Base-by-base conservation (phyloP, 352 stramenopile genomes). In the Globisporangium spiculum region DNA sequence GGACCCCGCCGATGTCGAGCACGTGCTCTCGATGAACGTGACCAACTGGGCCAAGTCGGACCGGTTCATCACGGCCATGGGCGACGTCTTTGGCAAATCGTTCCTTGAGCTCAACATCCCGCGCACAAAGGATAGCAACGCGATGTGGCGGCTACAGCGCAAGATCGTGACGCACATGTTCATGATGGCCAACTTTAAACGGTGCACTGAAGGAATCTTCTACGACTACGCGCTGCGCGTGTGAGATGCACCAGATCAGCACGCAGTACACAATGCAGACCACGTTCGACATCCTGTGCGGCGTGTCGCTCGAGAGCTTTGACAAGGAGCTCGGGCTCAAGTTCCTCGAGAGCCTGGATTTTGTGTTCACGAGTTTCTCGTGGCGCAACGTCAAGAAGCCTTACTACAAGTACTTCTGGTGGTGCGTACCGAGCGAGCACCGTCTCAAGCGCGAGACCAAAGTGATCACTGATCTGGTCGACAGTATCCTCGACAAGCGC, bases 161-260 rank as follows among this genome's bases (percentile, higher is more conserved):
- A 86, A 86, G 41, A 75, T 64, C 9, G 77, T 79, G 67, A 83
- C 77, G 52, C 86, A 90, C 63, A 88, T 94, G 18, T 87, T 89
- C 16, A 81, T 73, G 16, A 70, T 24, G 27, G 27, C 32, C 26
- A 72, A 69, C 30, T 69, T 72, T 18, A 38, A 50, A 9, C 5
- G 6, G 6, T 50, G 27, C 41, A 36, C 59, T 16, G 58, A 56
- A 30, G 30, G 59, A 2, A 50, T 50, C 30, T 55, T 71, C 36
- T 46, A 24, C 12, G 60, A 61, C n/a, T 57, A 71, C 44, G 30
- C 36, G 36, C 18, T 55, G 16, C 1, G 55, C 1, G 61, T 36
- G 55, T 16, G 30, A 32, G 16, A 61, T 61, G 30, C 32, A 22
- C 3, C 22, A 48, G 10, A 9, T 61, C 55, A 36, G 24, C 27